Evolutionary conservation across 331 rosid species (phyloP), one percentile per base, ranked within the genome.

Genomic region (Saraca asoca): DNA sequence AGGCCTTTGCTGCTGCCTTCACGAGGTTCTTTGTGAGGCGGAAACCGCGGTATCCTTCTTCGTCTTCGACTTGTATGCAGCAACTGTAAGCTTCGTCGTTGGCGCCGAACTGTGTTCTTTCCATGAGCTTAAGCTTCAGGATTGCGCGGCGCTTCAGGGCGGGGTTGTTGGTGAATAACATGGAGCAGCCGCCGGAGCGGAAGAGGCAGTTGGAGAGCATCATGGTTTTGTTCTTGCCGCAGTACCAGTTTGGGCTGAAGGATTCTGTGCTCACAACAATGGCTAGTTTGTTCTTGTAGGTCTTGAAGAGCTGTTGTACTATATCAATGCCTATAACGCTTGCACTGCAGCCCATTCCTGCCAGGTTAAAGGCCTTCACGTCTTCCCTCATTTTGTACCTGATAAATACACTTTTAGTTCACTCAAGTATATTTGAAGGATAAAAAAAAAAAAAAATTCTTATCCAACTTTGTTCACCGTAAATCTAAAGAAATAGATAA

Each of bases 281-380:
- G 5, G 88, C 97, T 0, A 77, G 2, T 0, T 67, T 53, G 17
- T 91, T 79, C 33, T 63, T 45, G 60, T 83, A 17, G 0, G 70
- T 64, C 68, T 85, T 81, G 70, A 91, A 83, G 20, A 85, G 66
- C 19, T 80, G 87, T 9, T 83, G 89, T 17, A 91, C 96, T 35
- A 91, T 51, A 43, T 88, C 95, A 9, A 91, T 83, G 4, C 79
- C 95, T 0, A 91, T 81, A 7, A 91, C 85, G 54, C 96, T 91
- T 0, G 91, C 97, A 59, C 95, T 86, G 42, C 97, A 88, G 0
- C 97, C 96, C 91, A 88, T 91, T 16, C 97, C 97, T 0, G 96
- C 35, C 12, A 91, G 91, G 63, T 91, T 91, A 53, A 77, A 80
- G 2, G 81, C 63, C 71, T 82, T 86, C 0, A 91, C 13, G 43